Evolutionary conservation across 345 rosid species (phyloP), one percentile per base, ranked within the genome.

Genomic region (Eucalyptus cloeziana): DNA sequence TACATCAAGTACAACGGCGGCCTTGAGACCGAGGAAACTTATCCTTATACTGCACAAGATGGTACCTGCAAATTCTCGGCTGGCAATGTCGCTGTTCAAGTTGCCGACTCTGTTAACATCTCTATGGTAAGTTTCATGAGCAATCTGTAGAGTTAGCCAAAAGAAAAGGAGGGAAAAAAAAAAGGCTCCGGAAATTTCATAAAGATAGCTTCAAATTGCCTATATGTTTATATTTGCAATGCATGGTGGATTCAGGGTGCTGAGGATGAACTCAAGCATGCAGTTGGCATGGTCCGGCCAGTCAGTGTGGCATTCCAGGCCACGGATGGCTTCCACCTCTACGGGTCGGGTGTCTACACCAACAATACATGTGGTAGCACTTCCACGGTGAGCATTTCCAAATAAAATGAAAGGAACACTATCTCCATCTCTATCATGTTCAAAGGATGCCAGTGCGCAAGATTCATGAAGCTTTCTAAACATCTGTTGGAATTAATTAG

Each of bases 1-100:
- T 98, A 98, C 93, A 95, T 98, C 89, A 98, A 97, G 89, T 95
- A 90, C 89, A 96, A 96, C 49, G 99, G 99, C n/a, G 99, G 99
- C 44, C 98, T 97, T 47, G 99, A 97, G 86, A 95, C 99, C 10
- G 99, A 95, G 92, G 95, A 92, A 90, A 93, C 99, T 79, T 97
- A 98, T 90, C 99, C 98, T 87, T 98, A 98, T 93, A 92, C 92
- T 2, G 99, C 91, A 43, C 33, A 85, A 89, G 91, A 95, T 85
- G 98, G 91, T 51, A 45, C 27, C 83, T 97, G 99, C 96, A 94
- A 95, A 91, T 97, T 91, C 94, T 94, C 98, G 15, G 87, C 96
- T 1, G 94, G 93, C 91, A 95, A 93, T 86, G 89, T 97, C 86
- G 97, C 96, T 89, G 94, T 94, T 89, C 92, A 92, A 88, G 97